Evolutionary conservation across 176 grass and related monocot species (phyloP).

Genomic region (Carex cristatella): DNA sequence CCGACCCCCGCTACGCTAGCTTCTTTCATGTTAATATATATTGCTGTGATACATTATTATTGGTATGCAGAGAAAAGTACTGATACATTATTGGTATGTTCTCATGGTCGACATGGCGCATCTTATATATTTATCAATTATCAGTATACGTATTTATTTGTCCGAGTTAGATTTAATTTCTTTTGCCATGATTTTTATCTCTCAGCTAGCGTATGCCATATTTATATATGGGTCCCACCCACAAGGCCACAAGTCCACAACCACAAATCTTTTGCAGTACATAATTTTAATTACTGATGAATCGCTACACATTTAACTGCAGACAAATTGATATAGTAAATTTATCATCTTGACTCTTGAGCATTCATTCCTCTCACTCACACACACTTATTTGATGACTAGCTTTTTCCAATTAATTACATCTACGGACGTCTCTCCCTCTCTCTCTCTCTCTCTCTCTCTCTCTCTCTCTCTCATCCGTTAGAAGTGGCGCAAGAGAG

Average conservation of each 20-base stretch:
- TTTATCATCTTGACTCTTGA: background rate
- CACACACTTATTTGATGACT: background rate
- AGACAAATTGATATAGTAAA: background rate
- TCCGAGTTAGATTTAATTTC: too few species aligned
- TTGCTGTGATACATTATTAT: too few species aligned
- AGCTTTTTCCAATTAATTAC: background rate
- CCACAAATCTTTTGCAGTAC: background rate
- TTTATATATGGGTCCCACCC: background rate
- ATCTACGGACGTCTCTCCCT: background rate
- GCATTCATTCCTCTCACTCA: background rate
- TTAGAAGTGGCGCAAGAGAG: slow-evolving; percentile 2
- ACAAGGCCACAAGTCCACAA: background rate
- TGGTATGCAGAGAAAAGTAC: background rate
- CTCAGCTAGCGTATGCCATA: background rate
- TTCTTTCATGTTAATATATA: too few species aligned
- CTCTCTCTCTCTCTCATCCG: background rate
- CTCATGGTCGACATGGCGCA: too few species aligned
- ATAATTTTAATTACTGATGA: background rate
- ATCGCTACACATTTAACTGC: background rate
- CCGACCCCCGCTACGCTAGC: too few species aligned
- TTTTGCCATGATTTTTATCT: too few species aligned
- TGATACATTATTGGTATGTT: background rate
- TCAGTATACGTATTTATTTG: too few species aligned
- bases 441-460: background rate
- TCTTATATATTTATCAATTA: too few species aligned